Evolutionary conservation across 352 stramenopile genomes (phyloP), one percentile per base, ranked within the genome.

Genomic region (Phytopythium helicoides): DNA sequence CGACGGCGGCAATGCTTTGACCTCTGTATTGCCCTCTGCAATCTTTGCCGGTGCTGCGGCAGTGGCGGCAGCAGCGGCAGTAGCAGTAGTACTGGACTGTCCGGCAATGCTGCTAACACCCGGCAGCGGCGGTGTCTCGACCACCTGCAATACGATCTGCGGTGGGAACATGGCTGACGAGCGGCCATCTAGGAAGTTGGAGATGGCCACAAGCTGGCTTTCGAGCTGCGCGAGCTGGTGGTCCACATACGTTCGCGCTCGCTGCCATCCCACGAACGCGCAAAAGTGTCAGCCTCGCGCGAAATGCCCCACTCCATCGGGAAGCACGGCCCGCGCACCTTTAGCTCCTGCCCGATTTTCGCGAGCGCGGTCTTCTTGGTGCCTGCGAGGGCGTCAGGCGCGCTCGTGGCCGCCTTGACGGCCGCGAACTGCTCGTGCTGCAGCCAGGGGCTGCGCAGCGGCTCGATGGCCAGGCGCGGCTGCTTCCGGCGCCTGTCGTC

Each of bases 221-320:
- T 92, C 81, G 16, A 92, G 52, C 46, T 87, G 68, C n/a, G 53
- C 50, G 23, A 92, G 64, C 34, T 89, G 75, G 35, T 77, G 70
- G 16, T 87, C 71, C 47, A 87, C 60, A 57, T 75, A 59, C 8
- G 53, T 66, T 23, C 76, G 68, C 53, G 72, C 76, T 64, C 74
- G 67, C 66, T 88, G 52, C 22, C n/a, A n/a, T n/a, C n/a, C n/a
- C n/a, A n/a, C n/a, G n/a, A n/a, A n/a, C n/a, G n/a, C n/a, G n/a
- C n/a, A n/a, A n/a, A n/a, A n/a, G n/a, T n/a, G n/a, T n/a, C n/a
- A n/a, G n/a, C n/a, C n/a, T n/a, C n/a, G n/a, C n/a, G n/a, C n/a
- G n/a, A n/a, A n/a, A n/a, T n/a, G n/a, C n/a, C n/a, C n/a, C n/a
- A n/a, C n/a, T n/a, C n/a, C n/a, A n/a, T n/a, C n/a, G n/a, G n/a